Conservation (phyloP, 2,329 filamentous ascomycete genomes). For the Parafenestella ontariensis region DNA sequence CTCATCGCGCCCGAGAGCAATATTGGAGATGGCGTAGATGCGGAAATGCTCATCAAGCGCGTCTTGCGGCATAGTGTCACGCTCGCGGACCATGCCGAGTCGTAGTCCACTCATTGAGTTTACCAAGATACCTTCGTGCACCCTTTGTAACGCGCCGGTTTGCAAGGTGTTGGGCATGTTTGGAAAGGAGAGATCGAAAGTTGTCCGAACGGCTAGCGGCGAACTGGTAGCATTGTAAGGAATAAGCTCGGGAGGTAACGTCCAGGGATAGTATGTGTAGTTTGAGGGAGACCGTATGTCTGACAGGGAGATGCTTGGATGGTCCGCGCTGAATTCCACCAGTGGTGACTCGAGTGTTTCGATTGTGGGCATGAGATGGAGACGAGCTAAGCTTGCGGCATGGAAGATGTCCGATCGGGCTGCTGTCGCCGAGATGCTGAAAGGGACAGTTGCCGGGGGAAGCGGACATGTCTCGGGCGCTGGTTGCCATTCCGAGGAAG, state of each 20-base stretch:
- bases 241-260: constrained; percentile 76
- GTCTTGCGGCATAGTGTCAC: constrained; percentile 47
- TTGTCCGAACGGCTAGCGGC: constrained; percentile 72
- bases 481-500: constrained; percentile 18
- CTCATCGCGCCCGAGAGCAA: constrained; percentile 85
- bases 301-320: constrained; percentile 62
- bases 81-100: constrained; percentile 72
- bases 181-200: constrained; percentile 74
- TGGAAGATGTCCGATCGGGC: constrained; percentile 85
- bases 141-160: constrained; percentile 61
- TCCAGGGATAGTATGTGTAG: constrained; percentile 92
- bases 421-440: constrained; percentile 81
- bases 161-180: constrained; percentile 59
- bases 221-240: constrained; percentile 80
- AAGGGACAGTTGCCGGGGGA: constrained; percentile 64
- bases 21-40: constrained; percentile 80
- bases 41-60: constrained; percentile 62
- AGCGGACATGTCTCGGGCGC: constrained; percentile 69
- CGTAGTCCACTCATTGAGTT: constrained; percentile 67
- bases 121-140: constrained; percentile 65
- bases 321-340: constrained; percentile 59
- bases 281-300: constrained; percentile 71
- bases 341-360: constrained; percentile 65
- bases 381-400: constrained; percentile 80
- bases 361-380: constrained; percentile 73